Evolutionary conservation across 176 grass and related monocot species (phyloP), one percentile per base, ranked within the genome.

Genomic region (Panicum miliaceum): DNA sequence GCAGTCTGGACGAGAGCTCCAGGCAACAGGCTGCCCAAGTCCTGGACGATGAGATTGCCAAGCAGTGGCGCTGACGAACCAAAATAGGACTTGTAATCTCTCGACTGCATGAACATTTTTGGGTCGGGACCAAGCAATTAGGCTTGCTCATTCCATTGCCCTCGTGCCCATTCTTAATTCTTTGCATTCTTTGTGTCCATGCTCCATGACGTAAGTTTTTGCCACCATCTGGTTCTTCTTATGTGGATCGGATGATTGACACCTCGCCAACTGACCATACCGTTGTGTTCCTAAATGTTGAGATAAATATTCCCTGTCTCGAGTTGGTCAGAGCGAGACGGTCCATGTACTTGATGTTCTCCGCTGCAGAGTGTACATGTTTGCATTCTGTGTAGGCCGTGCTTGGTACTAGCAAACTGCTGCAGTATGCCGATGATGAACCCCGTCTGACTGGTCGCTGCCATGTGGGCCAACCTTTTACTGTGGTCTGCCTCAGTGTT

Each of bases 41-140:
- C 59, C 53, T 91, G 2, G 89, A 88, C 1, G 89, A 91, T 81
- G 76, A 91, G 71, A 84, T 91, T 40, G 71, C 85, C 12, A 91
- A 77, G 77, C 76, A 83, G 64, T 52, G 69, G 70, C 66, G 46
- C 27, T 84, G 76, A 91, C 53, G 51, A 80, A 35, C 73, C 40
- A 81, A 77, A 80, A 81, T 76, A 76, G 38, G 82, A 82, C 78
- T 70, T 32, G 7, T 37, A 71, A 78, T 54, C n/a, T 23, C 9
- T 3, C 3, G 53, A 64, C n/a, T 27, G 38, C 77, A 81, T 88
- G 85, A 46, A 8, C 25, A 14, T 88, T 80, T 90, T 79, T 71
- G 53, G 7, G 54, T 46, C 5, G 34, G 69, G 18, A 8, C 56
- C 50, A 76, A 68, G 70, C 85, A 75, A 61, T 58, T 87, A 66